Conservation (phyloP, 2,329 filamentous ascomycete genomes). For the Monosporascus sp. region DNA sequence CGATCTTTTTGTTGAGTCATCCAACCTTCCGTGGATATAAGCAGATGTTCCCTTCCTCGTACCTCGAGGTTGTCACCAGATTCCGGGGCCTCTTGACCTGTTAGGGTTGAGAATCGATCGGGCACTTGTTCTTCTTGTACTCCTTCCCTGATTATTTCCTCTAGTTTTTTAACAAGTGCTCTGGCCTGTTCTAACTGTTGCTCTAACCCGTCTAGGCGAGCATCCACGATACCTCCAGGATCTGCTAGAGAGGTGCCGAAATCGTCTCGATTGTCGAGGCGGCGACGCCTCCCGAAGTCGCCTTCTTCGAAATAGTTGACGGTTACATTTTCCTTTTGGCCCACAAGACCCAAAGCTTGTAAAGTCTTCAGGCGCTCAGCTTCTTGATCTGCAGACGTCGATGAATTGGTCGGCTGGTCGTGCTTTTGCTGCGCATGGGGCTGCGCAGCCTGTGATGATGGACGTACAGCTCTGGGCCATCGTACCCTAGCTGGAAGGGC, state of each 20-base stretch:
- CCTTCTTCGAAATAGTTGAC: constrained; percentile 47
- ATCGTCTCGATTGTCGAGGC: constrained; percentile 34
- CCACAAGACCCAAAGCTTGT: constrained; percentile 21
- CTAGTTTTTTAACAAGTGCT: constrained; percentile 19
- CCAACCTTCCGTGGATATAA: too few relatives aligned
- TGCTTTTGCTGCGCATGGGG: constrained; percentile 1
- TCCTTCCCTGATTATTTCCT: constrained; percentile 20
- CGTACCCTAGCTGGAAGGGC: constrained; percentile 6
- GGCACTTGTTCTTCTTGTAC: constrained; percentile 23
- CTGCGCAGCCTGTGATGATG: constrained; percentile 17
- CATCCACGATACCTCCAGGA: constrained; percentile 31
- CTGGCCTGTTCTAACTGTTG: constrained; percentile 26
- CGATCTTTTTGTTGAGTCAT: background rate
- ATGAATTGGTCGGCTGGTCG: constrained; percentile 7
- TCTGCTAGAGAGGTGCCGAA: constrained; percentile 34
- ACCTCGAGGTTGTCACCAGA: background rate
- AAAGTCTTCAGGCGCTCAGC: constrained; percentile 23
- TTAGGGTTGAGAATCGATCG: constrained; percentile 16
- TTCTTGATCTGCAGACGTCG: constrained; percentile 15
- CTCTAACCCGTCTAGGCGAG: constrained; percentile 34
- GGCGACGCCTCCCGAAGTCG: constrained; percentile 30
- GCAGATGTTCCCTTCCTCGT: background rate
- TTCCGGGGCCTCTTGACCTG: background rate
- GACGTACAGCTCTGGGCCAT: constrained; percentile 19
- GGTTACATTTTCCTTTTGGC: constrained; percentile 16